Percentiles rank a stretch among this genome's conserved stretches.
Evolutionary conservation across 2,329 filamentous ascomycete genomes (phyloP).

Genomic region (Calonectria henricotiae): DNA sequence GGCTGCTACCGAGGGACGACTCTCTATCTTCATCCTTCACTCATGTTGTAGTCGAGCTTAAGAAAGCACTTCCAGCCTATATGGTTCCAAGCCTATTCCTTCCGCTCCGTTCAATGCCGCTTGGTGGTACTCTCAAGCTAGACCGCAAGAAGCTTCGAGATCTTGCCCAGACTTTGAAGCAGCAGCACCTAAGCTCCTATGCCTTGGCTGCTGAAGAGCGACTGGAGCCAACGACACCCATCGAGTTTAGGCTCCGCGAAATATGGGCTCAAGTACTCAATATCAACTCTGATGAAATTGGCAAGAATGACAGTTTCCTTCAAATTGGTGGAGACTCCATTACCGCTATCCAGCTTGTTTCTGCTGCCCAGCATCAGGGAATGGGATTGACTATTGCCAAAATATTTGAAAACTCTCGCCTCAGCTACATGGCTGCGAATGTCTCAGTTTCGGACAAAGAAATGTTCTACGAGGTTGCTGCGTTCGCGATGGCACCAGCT

Average conservation of each 20-base stretch:
- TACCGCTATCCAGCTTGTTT: slow-evolving; percentile 46
- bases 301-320: slow-evolving; percentile 51
- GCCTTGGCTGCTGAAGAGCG: not conserved
- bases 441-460: not conserved
- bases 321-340: slow-evolving; percentile 51
- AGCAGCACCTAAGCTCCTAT: not conserved
- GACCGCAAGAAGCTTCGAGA: slow-evolving; percentile 38
- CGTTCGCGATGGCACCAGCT: not conserved
- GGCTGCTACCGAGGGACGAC: not conserved
- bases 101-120: slow-evolving; percentile 37
- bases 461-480: not conserved
- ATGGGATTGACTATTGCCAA: slow-evolving; percentile 4
- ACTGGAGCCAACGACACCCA: not conserved
- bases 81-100: slow-evolving; percentile 39
- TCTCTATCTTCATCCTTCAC: not conserved
- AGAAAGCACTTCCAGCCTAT: slow-evolving; percentile 39
- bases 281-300: slow-evolving; percentile 48
- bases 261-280: slow-evolving; percentile 40
- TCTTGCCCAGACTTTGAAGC: not conserved
- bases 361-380: slow-evolving; percentile 17
- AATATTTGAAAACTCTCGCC: slow-evolving; percentile 21
- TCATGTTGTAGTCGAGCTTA: not conserved
- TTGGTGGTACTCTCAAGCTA: slow-evolving; percentile 42
- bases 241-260: not conserved
- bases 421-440: slow-evolving; percentile 8